Evolutionary conservation across 345 rosid genomes (phyloP), one percentile per base, ranked within the genome.

Genomic region (Camelina neglecta): DNA sequence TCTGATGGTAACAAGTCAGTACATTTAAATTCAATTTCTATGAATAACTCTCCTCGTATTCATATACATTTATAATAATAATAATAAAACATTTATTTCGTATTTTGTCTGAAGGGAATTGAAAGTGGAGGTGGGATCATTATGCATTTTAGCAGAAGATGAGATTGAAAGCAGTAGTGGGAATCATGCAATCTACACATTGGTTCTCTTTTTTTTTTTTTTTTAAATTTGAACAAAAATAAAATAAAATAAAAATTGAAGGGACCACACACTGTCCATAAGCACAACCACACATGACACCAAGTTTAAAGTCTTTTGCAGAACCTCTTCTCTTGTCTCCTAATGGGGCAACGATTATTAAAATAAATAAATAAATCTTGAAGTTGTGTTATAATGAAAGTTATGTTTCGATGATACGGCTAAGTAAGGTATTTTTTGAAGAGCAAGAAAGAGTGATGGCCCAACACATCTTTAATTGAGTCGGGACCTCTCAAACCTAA

Each of bases 141-240:
- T 39, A 56, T 77, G 61, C 67, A 64, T 64, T 75, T 59, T 12
- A 66, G 65, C 67, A 58, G 50, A 67, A 74, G 78, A 59, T 56
- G 72, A 65, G 64, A 64, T 55, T 54, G 55, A 54, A 64, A 74
- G 79, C 66, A 71, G 77, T 72, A 65, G 59, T 78, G 81, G 73
- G 77, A 78, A 78, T 78, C 81, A 78, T 78, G 81, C 81, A 78
- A 78, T 78, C 74, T 69, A 66, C 76, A 72, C 76, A 77, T 48
- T 71, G 33, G 47, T 77, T 72, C 77, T 18, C 21, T 35, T 2
- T 24, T 58, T 29, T 66, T 3, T 66, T 3, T 36, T 4, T 3
- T 35, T 55, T 35, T 18, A 1, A 38, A 38, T 8, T 2, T 35
- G 36, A 35, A 10, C 3, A 39, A 39, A 10, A 24, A n/a, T 12